Conservation (phyloP, 2,329 filamentous ascomycete species). For the Mycosphaerella sp. region DNA sequence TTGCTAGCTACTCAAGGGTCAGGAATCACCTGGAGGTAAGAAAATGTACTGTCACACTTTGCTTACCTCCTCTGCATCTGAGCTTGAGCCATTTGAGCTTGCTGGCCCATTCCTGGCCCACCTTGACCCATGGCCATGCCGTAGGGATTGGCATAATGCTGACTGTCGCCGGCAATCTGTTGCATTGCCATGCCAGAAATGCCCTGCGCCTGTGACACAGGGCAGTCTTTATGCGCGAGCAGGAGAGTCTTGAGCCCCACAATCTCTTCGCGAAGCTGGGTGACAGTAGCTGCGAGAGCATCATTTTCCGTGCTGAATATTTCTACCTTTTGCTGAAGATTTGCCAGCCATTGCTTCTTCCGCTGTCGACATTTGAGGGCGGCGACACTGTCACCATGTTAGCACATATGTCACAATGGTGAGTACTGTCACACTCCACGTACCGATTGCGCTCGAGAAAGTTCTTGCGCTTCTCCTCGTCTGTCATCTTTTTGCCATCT, state of each 20-base stretch:
- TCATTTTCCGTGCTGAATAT: slow-evolving; percentile 91
- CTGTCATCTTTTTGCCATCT: slow-evolving; percentile 82
- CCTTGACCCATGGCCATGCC: slow-evolving; percentile 40
- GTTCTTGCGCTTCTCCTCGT: slow-evolving; percentile 97
- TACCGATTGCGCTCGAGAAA: slow-evolving; percentile 96
- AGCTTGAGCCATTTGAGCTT: slow-evolving; percentile 28
- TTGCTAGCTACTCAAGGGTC: slow-evolving; percentile 16
- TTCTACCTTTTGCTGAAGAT: slow-evolving; percentile 90
- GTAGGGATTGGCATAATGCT: slow-evolving; percentile 42
- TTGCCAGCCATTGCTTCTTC: slow-evolving; percentile 98
- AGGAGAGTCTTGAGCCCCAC: slow-evolving; percentile 90
- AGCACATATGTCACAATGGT: slow-evolving; percentile 18
- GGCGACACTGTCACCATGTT: slow-evolving; percentile 61
- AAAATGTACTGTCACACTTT: slow-evolving; percentile 7
- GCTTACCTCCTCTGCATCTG: slow-evolving; percentile 34
- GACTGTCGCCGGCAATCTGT: slow-evolving; percentile 42
- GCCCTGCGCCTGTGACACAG: slow-evolving; percentile 81
- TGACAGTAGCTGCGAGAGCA: slow-evolving; percentile 73
- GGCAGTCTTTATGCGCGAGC: slow-evolving; percentile 92
- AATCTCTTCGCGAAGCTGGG: slow-evolving; percentile 80
- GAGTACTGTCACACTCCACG: slow-evolving; percentile 29
- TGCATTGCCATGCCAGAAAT: slow-evolving; percentile 49
- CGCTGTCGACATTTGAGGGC: slow-evolving; percentile 94
- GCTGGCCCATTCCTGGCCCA: slow-evolving; percentile 29
- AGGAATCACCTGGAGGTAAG: slow-evolving; percentile 7